Conservation (phyloP, 352 stramenopile genomes). For the Phytophthora fragariae region DNA sequence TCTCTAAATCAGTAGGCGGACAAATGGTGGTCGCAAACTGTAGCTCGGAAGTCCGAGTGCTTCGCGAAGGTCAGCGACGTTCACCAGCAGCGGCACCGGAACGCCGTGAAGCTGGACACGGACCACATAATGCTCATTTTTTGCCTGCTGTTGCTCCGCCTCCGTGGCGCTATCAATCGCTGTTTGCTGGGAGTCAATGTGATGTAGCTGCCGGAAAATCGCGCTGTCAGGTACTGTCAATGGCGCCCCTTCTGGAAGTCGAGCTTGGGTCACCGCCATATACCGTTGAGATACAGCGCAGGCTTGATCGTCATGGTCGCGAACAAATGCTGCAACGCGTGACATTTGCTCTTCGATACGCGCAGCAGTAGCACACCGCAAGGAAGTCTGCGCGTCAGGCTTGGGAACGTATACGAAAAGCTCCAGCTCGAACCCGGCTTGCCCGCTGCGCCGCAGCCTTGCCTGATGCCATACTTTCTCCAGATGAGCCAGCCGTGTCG, state of each 20-base stretch:
- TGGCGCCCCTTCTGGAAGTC: constrained; percentile 1
- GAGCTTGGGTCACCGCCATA: constrained; percentile 24
- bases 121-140: background rate
- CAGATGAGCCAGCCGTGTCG: too few species aligned
- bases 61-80: constrained; percentile 4
- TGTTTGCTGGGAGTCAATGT: constrained; percentile 5
- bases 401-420: too few species aligned
- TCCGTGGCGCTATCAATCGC: background rate
- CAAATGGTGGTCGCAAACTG: constrained; percentile 17
- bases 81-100: constrained; percentile 2
- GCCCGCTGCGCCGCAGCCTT: too few species aligned
- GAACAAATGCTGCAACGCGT: constrained; percentile 10
- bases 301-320: constrained; percentile 5
- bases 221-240: constrained; percentile 6
- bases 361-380: constrained; percentile 10
- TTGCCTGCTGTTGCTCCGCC: background rate
- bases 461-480: too few species aligned
- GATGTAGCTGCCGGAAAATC: constrained; percentile 14
- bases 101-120: constrained; percentile 4
- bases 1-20: background rate
- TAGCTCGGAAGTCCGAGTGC: constrained; percentile 12
- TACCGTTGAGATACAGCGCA: constrained; percentile 1
- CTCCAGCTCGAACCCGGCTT: too few species aligned
- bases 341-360: constrained; percentile 23
- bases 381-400: background rate